A percentile compares a stretch with the other conserved stretches of the same genome.
phyloP scores from a whole-genome alignment of 2,329 filamentous ascomycete species.

The Verticillium isaacii region DNA sequence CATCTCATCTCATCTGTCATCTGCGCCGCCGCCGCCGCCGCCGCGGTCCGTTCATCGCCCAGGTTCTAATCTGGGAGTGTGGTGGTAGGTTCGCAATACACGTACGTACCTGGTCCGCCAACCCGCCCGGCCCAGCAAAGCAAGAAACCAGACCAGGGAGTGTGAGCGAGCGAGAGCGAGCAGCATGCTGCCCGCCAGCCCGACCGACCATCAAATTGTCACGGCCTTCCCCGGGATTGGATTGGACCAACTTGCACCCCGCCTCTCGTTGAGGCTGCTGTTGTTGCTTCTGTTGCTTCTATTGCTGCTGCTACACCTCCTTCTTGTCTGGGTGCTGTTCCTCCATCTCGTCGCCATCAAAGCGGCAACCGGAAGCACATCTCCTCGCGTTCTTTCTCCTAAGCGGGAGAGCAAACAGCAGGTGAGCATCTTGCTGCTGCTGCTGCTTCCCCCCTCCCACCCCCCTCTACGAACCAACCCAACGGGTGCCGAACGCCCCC shows the following conservation, averaged over 20 bases:
- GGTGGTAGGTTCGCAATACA: too few relatives aligned
- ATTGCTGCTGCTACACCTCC: not conserved
- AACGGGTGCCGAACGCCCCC: not conserved
- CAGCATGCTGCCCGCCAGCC: not conserved
- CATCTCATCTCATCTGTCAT: conserved; percentile 1
- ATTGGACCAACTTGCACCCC: conserved; percentile 12
- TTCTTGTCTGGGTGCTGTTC: not conserved
- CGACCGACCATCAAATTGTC: not conserved
- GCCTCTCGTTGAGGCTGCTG: conserved; percentile 8
- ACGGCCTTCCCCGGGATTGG: conserved; percentile 6
- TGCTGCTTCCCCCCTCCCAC: not conserved
- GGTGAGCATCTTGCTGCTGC: not conserved
- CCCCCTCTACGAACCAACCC: not conserved
- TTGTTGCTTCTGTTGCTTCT: not conserved
- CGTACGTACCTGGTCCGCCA: not conserved
- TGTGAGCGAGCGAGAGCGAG: too few relatives aligned
- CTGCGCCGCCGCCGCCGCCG: conserved; percentile 1
- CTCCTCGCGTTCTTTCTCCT: not conserved
- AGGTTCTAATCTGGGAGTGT: not conserved
- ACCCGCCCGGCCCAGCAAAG: not conserved
- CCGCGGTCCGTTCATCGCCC: not conserved
- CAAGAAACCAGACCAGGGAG: too few relatives aligned
- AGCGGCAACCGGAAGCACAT: not conserved
- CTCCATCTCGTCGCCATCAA: not conserved
- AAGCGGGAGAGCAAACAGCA: not conserved